Evolutionary conservation across 1,139 yeast species (phyloP).

Genomic region (Kodamaea arcana): DNA sequence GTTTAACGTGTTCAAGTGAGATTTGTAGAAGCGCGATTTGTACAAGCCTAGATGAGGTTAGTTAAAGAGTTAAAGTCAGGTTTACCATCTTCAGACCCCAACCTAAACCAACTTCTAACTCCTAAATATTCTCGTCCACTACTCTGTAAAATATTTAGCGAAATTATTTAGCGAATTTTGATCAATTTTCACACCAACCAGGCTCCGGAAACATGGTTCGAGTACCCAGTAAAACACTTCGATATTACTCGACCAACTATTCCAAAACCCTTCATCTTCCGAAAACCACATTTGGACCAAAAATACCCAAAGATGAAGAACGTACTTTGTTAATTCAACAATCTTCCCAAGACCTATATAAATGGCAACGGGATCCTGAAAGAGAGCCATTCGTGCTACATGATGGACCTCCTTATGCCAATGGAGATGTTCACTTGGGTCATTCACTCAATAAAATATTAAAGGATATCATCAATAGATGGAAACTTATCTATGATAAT

Average conservation of each 20-base stretch:
- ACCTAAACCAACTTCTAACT: too few species aligned
- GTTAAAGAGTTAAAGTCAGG: too few species aligned
- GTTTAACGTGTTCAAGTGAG: too few species aligned
- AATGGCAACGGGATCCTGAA: conserved; percentile 31
- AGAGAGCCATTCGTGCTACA: conserved; percentile 59
- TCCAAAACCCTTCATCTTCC: conserved; percentile 40
- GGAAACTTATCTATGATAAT: conserved; percentile 55
- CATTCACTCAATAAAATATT: conserved; percentile 87
- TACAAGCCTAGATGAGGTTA: too few species aligned
- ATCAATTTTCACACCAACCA: too few species aligned
- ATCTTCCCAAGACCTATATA: conserved; percentile 29
- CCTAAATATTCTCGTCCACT: too few species aligned
- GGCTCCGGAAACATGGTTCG: too few species aligned
- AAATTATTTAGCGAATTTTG: too few species aligned
- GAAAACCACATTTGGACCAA: conserved; percentile 38
- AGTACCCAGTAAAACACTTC: conserved; percentile 3
- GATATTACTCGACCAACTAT: conserved; percentile 13
- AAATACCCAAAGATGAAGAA: conserved; percentile 31
- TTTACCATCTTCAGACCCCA: too few species aligned
- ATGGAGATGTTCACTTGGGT: conserved; percentile 89
- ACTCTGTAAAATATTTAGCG: too few species aligned
- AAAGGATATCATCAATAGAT: conserved; percentile 81
- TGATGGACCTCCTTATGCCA: conserved; percentile 99
- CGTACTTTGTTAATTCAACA: conserved; percentile 23
- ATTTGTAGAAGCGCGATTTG: too few species aligned